Base-by-base conservation (phyloP, 1,284 basidiomycete genomes). In the Papiliotrema flavescens region DNA sequence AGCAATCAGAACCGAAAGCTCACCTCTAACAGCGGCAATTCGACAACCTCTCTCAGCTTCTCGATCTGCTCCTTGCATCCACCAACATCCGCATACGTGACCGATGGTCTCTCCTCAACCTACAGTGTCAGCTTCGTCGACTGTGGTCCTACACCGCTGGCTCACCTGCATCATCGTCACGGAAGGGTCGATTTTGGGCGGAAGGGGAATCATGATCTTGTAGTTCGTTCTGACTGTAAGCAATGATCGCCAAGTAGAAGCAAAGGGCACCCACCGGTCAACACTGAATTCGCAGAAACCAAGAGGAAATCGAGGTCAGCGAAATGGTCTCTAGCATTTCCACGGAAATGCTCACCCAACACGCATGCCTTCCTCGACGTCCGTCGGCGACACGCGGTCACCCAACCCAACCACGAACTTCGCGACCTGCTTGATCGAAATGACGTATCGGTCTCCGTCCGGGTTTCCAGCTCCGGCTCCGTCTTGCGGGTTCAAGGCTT, bases 21-120 rank as follows among this genome's bases (percentile, higher is more conserved):
- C 71, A 93, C 91, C 54, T 90, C 90, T 56, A 97, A 83, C 49
- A 98, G 79, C n/a, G 96, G 96, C 2, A 92, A 89, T 79, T 98
- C 96, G 32, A 99, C 96, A 39, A 99, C 96, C 79, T 99, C 96
- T 47, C 95, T 83, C 45, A 99, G 82, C 80, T 98, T 98, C 80
- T 99, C 96, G 66, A 98, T 98, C 78, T 98, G 96, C 75, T 98
- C 96, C 79, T 98, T 98, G 80, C 96, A 98, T 9, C 96, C 96
- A 64, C 96, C 96, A 53, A 99, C 84, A 69, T 98, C 96, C 9
- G 93, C 92, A 74, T 98, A 98, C 2, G 95, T 98, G 47, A 98
- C 92, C 69, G 98, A 95, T 1, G 95, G 95, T 75, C 98, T 95
- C 79, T 98, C 95, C 76, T 98, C 95, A 44, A 98, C 95, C 78